Conservation (phyloP, 2,329 filamentous ascomycete genomes). For the Claviceps arundinis region DNA sequence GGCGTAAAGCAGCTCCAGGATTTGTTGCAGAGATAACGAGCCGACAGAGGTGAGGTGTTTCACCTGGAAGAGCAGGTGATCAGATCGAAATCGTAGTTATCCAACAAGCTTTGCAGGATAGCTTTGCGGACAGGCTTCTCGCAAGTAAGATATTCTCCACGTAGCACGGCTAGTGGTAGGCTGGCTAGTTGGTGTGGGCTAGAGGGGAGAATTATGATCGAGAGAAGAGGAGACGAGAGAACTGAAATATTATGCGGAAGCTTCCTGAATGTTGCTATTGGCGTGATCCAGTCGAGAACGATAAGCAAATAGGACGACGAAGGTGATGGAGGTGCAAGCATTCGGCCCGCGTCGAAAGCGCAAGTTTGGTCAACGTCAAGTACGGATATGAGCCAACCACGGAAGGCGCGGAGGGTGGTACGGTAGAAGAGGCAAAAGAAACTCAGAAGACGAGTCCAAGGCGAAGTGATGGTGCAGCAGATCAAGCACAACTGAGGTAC, state of each 20-base stretch:
- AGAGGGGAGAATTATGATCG: too few relatives aligned
- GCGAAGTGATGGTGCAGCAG: background rate
- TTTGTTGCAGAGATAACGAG: conserved; percentile 2
- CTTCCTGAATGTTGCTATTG: background rate
- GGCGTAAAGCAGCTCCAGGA: background rate
- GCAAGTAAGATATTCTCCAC: background rate
- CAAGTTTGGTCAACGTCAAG: background rate
- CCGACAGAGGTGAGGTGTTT: background rate
- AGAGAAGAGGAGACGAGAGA: background rate
- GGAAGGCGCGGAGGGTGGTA: background rate
- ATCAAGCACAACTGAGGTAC: background rate
- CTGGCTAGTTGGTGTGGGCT: background rate
- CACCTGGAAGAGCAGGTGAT: background rate
- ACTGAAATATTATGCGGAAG: background rate
- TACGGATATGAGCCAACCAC: background rate
- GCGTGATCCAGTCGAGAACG: background rate
- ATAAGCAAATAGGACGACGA: background rate
- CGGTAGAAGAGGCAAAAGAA: conserved; percentile 1
- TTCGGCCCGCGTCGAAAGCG: background rate
- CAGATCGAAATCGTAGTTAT: background rate
- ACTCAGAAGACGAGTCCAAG: background rate
- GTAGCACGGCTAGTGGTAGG: background rate
- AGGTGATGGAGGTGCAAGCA: background rate
- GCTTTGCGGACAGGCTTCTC: background rate
- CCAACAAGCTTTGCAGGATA: background rate